These are phyloP conservation scores for Plasmodium ovale DNA, from an alignment of 169 alveolate genomes.

Conservation along the genomic window DNA sequence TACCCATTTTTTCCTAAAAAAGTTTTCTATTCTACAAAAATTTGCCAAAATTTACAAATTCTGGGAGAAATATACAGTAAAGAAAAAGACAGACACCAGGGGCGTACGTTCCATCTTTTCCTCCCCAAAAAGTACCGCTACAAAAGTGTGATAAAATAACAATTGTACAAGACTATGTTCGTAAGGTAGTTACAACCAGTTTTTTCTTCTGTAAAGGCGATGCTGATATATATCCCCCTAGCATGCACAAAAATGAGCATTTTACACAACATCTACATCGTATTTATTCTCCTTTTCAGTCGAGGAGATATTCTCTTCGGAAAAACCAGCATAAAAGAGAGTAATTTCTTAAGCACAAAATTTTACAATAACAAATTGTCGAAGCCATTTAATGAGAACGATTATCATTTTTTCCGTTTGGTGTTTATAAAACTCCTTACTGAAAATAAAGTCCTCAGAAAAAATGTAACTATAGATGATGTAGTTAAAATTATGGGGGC, in stretches of 20 bases:
- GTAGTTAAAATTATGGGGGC: conserved; percentile 19
- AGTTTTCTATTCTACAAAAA: no score
- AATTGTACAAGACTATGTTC: no score
- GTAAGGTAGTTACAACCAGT: no score
- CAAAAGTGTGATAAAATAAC: no score
- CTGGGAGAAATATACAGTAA: no score
- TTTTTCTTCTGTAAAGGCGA: background rate
- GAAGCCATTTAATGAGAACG: conserved; percentile 16
- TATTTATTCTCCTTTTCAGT: background rate
- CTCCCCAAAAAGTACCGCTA: no score
- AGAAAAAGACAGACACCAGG: no score
- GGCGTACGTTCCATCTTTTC: no score
- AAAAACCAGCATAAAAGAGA: conserved; percentile 13
- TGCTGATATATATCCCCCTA: no score
- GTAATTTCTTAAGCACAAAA: conserved; percentile 25
- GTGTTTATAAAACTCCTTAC: conserved; percentile 47
- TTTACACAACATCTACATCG: background rate
- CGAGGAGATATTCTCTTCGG: background rate
- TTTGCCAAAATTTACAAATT: no score
- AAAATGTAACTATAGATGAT: conserved; percentile 11
- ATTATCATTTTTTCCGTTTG: conserved; percentile 72
- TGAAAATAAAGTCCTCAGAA: conserved; percentile 14
- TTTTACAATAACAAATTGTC: conserved; percentile 43
- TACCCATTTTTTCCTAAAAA: no score
- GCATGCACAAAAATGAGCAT: background rate